Base-by-base conservation (phyloP, 257 asterid species). In the Haberlea rhodopensis region DNA sequence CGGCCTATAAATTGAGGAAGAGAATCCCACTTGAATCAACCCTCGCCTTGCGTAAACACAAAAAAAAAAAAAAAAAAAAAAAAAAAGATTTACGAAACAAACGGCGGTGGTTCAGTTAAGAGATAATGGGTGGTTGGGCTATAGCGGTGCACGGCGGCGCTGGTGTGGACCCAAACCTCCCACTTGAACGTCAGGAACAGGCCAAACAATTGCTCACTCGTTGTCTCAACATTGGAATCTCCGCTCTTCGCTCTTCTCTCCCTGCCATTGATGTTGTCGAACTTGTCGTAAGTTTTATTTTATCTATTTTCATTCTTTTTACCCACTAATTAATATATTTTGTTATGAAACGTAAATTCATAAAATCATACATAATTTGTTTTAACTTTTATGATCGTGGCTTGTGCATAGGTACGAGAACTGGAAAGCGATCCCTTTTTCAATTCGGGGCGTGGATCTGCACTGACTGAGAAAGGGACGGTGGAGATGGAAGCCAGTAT, bases 71-170 rank as follows among this genome's bases (percentile, higher is more conserved):
- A 3, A 0, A 2, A 37, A 18, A 2, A 15, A 31, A 25, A 20
- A 5, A 5, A 24, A 37, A 11, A 34, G 5, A 49, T 28, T 31
- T 15, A 25, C 56, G 24, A 60, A 32, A 29, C 16, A 8, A 21
- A 40, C 7, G 49, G 32, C 26, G 8, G 5, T 32, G 9, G 37
- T 15, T 49, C 28, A 7, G 21, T 32, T 13, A 31, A 62, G 73
- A 68, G 65, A 55, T 46, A 24, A 89, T 89, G 96, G 96, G 95
- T 48, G 95, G 97, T 53, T 92, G 97, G 97, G 99, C 99, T 21
- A 89, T 92, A 31, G 99, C 91, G 57, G 99, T 89, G 82, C 99
- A 92, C 84, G 99, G 97, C 68, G 99, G 99, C 84, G 99, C 99
- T 46, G 99, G 99, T 28, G 97, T 92, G 53, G 99, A 89, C 66